Base-by-base conservation (phyloP, 2,329 filamentous ascomycete genomes). In the Proliferodiscus dingleyae region DNA sequence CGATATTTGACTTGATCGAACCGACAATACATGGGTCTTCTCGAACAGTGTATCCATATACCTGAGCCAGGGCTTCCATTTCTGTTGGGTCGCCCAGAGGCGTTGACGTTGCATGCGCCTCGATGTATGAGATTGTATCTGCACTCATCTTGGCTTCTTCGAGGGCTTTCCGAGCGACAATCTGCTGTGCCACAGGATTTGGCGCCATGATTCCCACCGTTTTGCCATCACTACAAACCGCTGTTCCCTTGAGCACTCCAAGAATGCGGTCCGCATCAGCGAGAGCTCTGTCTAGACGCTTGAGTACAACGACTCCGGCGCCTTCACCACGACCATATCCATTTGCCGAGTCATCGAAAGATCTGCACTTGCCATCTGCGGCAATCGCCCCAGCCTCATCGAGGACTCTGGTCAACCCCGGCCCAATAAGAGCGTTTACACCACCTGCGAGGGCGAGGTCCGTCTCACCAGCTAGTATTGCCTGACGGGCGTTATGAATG, bases 241-340 rank as follows among this genome's bases (percentile, higher is more conserved):
- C 69, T 11, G 62, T 66, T 0, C 58, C 63, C 16, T 64, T 56
- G 21, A 74, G 69, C 3, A 73, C 56, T 4, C 66, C 67, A 3
- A 66, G 61, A 23, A 74, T 67, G 0, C 57, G 57, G 51, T 74
- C 66, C 4, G 62, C 61, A 34, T 70, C 67, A 18, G 57, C 54
- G 5, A 72, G 32, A 2, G 71, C 71, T 36, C 66, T 59, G 8
- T 58, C 49, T 0, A 74, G 44, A 0, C 60, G 64, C 49, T 73
- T 73, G 9, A 74, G 44, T 0, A 73, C 42, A 7, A 74, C 30
- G 30, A 60, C 55, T 2, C 58, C 68, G 11, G 67, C 58, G 10
- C 66, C 72, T 50, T 75, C 72, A 2, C 70, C 71, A 11, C 69
- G 61, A 0, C 59, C 66, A 43, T 73, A 74, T 2, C 72, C 72